These are phyloP conservation scores for Metroxylon sagu DNA, from an alignment of 176 grass and related monocot species.

Conservation along the genomic window DNA sequence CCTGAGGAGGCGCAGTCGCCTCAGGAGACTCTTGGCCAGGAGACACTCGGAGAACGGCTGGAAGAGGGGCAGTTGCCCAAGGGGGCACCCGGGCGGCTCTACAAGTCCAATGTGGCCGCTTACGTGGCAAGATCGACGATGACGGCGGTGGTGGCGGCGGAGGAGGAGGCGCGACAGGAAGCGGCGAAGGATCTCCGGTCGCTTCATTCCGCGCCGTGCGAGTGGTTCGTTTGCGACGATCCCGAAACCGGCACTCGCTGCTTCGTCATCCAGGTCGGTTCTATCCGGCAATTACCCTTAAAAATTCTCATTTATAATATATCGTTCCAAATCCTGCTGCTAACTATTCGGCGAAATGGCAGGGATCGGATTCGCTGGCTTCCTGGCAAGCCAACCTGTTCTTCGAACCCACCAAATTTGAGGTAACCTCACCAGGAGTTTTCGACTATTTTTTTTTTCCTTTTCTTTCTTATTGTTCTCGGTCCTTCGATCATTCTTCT, in stretches of 20 bases:
- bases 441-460: no score
- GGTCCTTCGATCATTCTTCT: no score
- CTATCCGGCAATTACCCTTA: no score
- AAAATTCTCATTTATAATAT: no score
- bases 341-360: conserved; percentile 16
- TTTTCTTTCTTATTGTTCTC: not conserved
- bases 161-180: conserved; percentile 70
- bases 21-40: no score
- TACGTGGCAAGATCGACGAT: conserved; percentile 83
- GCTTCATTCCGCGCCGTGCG: conserved; percentile 73
- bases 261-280: conserved; percentile 60
- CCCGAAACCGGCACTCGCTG: conserved; percentile 47
- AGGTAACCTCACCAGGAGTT: conserved; percentile 17
- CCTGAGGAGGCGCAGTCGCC: no score
- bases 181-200: conserved; percentile 88
- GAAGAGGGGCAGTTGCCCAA: not conserved
- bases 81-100: conserved; percentile 17
- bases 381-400: conserved; percentile 98
- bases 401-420: conserved; percentile 88
- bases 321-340: no score
- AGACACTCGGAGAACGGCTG: no score
- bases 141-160: conserved; percentile 90
- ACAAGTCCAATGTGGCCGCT: conserved; percentile 75
- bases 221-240: conserved; percentile 97
- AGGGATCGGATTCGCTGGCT: conserved; percentile 92